A percentile compares a stretch with the other conserved stretches of the same genome.
These are phyloP conservation scores for Brassica juncea DNA, from an alignment of 345 rosid species.

Conservation along the genomic window DNA sequence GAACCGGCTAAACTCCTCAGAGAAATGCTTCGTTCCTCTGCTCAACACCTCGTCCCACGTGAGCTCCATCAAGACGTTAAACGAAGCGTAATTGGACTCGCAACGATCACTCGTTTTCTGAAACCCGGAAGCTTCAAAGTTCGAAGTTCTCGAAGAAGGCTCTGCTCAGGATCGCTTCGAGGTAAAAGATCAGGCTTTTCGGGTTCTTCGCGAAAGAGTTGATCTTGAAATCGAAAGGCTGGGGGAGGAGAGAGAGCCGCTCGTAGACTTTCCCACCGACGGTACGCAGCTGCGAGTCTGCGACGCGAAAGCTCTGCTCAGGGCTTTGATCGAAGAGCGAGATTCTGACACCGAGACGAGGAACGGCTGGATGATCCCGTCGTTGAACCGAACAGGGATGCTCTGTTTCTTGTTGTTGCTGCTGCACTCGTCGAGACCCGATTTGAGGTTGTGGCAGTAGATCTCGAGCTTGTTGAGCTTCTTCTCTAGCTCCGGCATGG, in stretches of 20 bases:
- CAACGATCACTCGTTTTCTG: slow-evolving; percentile 61
- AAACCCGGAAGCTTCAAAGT: slow-evolving; percentile 83
- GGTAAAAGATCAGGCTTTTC: slow-evolving; percentile 55
- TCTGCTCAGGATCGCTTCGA: slow-evolving; percentile 69
- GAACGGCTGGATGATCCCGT: slow-evolving; percentile 62
- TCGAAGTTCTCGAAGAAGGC: slow-evolving; percentile 65
- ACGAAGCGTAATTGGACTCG: slow-evolving; percentile 65
- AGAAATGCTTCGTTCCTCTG: slow-evolving; percentile 84
- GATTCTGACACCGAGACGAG: slow-evolving; percentile 69
- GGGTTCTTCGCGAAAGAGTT: slow-evolving; percentile 60
- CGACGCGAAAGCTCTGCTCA: slow-evolving; percentile 65
- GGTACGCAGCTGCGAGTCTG: slow-evolving; percentile 52
- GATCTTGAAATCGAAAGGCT: slow-evolving; percentile 65
- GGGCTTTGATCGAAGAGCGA: slow-evolving; percentile 54
- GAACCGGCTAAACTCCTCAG: slow-evolving; percentile 80
- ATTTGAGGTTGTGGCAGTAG: slow-evolving; percentile 75
- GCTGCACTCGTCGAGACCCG: slow-evolving; percentile 70
- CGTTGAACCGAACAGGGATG: slow-evolving; percentile 30
- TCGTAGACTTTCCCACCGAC: slow-evolving; percentile 63
- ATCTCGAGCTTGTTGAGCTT: slow-evolving; percentile 87
- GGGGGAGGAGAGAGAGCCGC: slow-evolving; percentile 60
- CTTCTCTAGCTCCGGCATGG: slow-evolving; percentile 91
- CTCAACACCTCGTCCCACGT: slow-evolving; percentile 89
- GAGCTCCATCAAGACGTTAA: slow-evolving; percentile 55
- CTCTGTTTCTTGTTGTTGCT: slow-evolving; percentile 39